Conservation (phyloP, 139 green algal genomes). For the Dunaliella primolecta region DNA sequence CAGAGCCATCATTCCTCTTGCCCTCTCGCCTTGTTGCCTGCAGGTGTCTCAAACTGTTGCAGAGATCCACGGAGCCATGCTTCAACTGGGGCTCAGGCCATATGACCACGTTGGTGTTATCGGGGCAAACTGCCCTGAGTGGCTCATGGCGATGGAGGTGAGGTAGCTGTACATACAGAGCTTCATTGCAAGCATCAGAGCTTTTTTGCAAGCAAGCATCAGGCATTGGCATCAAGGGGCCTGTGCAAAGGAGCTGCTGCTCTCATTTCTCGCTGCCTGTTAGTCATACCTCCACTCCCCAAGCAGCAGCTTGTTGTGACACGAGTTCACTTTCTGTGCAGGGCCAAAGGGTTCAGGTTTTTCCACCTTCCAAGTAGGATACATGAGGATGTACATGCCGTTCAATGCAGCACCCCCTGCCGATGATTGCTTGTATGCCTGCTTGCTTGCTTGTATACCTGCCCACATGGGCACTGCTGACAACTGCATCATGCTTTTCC, state of each 20-base stretch:
- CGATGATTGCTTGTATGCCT: too few relatives aligned
- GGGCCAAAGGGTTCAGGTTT: too few relatives aligned
- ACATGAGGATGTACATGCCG: too few relatives aligned
- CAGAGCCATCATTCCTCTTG: too few relatives aligned
- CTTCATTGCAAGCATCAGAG: too few relatives aligned
- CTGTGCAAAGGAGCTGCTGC: background rate
- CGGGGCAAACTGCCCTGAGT: conserved; percentile 62
- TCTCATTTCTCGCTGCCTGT: too few relatives aligned
- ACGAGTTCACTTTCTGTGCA: background rate
- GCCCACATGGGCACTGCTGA: too few relatives aligned
- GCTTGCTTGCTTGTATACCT: too few relatives aligned
- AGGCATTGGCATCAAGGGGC: background rate
- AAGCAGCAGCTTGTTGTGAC: background rate
- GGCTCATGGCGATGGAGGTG: conserved; percentile 74
- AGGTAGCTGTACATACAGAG: background rate
- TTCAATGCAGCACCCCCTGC: too few relatives aligned
- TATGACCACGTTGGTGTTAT: conserved; percentile 49
- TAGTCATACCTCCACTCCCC: background rate
- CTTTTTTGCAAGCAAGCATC: background rate
- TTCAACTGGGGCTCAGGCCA: conserved; percentile 26
- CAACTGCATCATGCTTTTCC: background rate
- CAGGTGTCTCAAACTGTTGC: background rate
- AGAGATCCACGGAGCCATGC: conserved; percentile 30
- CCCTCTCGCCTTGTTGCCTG: too few relatives aligned
- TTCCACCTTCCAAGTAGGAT: too few relatives aligned